phyloP scores from a whole-genome alignment of 75 land plant genomes.

The Cunninghamia lanceolata region DNA sequence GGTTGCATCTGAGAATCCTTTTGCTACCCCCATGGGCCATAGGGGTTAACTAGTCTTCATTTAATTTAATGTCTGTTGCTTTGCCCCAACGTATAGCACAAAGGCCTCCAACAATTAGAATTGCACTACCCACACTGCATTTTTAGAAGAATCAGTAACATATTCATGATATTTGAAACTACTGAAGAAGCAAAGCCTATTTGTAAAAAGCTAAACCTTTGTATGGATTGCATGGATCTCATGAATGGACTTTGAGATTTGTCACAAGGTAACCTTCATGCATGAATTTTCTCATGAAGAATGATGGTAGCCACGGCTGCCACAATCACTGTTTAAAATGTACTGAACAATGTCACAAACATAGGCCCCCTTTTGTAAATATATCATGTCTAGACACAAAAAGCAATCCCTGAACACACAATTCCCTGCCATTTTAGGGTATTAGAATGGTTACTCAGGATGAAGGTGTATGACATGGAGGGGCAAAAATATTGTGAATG shows the following conservation, averaged over 20 bases:
- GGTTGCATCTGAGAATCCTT: background rate
- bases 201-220: too few relatives aligned
- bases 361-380: constrained; percentile 72
- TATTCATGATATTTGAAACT: too few relatives aligned
- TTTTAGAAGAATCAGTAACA: background rate
- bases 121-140: background rate
- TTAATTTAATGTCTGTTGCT: background rate
- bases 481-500: too few relatives aligned
- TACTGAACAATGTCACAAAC: constrained; percentile 57
- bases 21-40: background rate
- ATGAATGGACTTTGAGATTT: background rate
- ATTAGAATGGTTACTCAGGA: too few relatives aligned
- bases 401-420: constrained; percentile 53
- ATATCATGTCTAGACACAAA: constrained; percentile 67
- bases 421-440: constrained; percentile 48
- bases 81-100: background rate
- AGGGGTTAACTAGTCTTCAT: background rate
- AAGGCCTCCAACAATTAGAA: background rate
- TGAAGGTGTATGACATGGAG: background rate
- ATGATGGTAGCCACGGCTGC: constrained; percentile 46
- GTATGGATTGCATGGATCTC: too few relatives aligned
- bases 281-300: constrained; percentile 50
- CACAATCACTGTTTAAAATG: constrained; percentile 58
- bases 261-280: constrained; percentile 56
- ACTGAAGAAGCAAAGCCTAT: too few relatives aligned